Evolutionary conservation across 306 rosid species (phyloP).

Genomic region (Gillenia trifoliata): DNA sequence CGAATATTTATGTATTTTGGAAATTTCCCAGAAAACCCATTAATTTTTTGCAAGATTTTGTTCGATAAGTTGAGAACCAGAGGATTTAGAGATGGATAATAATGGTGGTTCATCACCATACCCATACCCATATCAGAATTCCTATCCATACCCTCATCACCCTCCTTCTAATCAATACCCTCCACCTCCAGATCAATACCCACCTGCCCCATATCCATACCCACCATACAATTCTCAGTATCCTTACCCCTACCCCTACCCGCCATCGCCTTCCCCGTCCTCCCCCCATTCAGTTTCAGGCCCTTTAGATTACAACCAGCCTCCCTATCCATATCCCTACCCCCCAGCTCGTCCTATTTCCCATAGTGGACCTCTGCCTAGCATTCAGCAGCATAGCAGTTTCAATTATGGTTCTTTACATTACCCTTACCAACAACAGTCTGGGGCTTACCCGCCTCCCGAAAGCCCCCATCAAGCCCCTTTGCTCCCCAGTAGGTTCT

Average conservation of each 20-base stretch:
- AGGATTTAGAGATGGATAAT: conserved; percentile 35
- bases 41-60: background rate
- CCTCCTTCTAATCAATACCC: conserved; percentile 16
- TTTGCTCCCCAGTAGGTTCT: conserved; percentile 43
- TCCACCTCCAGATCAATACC: conserved; percentile 19
- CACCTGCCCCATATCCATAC: conserved; percentile 22
- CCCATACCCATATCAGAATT: conserved; percentile 27
- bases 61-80: background rate
- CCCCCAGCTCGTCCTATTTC: conserved; percentile 29
- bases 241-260: conserved; percentile 21
- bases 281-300: conserved; percentile 31
- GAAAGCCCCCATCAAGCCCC: conserved; percentile 28
- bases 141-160: conserved; percentile 22
- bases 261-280: conserved; percentile 33
- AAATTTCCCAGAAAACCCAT: background rate
- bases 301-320: conserved; percentile 21
- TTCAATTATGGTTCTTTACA: conserved; percentile 55
- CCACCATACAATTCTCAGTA: conserved; percentile 13
- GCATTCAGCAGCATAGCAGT: conserved; percentile 46
- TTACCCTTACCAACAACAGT: conserved; percentile 40
- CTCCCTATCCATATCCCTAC: conserved; percentile 34
- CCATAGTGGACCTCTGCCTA: conserved; percentile 32
- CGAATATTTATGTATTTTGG: background rate
- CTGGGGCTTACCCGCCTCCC: conserved; percentile 26
- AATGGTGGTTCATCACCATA: conserved; percentile 42